Conservation (phyloP, 2,329 filamentous ascomycete genomes). For the Penicillium sp. region DNA sequence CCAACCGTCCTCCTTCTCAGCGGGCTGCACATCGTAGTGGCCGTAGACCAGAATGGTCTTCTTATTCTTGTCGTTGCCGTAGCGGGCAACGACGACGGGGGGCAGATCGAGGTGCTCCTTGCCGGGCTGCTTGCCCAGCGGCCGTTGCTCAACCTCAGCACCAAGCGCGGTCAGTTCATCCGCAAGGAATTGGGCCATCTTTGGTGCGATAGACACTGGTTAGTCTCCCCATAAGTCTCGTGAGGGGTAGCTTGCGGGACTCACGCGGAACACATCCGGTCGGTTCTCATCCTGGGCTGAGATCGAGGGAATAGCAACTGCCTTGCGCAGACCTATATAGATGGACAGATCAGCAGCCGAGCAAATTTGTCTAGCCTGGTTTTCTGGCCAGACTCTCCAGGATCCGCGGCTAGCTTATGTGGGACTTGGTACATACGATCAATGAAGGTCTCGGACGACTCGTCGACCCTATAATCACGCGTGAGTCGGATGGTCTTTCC, state of each 20-base stretch:
- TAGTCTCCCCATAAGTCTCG: constrained; percentile 1
- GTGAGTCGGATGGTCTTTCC: constrained; percentile 9
- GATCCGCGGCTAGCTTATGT: background rate
- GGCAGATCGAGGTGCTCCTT: constrained; percentile 90
- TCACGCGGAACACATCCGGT: constrained; percentile 82
- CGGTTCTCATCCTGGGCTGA: constrained; percentile 89
- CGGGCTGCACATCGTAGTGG: constrained; percentile 98
- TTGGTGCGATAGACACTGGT: constrained; percentile 13
- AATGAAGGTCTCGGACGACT: constrained; percentile 79
- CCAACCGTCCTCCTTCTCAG: constrained; percentile 92
- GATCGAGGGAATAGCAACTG: constrained; percentile 94
- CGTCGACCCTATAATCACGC: constrained; percentile 65
- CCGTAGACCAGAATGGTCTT: constrained; percentile 95
- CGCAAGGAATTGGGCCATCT: constrained; percentile 92
- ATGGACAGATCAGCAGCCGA: constrained; percentile 6
- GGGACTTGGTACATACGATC: constrained; percentile 62
- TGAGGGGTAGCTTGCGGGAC: constrained; percentile 22
- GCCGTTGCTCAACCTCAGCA: constrained; percentile 83
- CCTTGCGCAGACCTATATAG: constrained; percentile 70
- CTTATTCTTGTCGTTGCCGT: constrained; percentile 91
- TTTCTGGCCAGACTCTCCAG: constrained; percentile 5
- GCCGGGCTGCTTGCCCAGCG: constrained; percentile 88
- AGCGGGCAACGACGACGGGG: constrained; percentile 88
- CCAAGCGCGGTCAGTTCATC: constrained; percentile 82
- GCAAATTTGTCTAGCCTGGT: constrained; percentile 16